Evolutionary conservation across 1,284 basidiomycete species (phyloP), one percentile per base, ranked within the genome.

Genomic region (Cryptococcus sp.): DNA sequence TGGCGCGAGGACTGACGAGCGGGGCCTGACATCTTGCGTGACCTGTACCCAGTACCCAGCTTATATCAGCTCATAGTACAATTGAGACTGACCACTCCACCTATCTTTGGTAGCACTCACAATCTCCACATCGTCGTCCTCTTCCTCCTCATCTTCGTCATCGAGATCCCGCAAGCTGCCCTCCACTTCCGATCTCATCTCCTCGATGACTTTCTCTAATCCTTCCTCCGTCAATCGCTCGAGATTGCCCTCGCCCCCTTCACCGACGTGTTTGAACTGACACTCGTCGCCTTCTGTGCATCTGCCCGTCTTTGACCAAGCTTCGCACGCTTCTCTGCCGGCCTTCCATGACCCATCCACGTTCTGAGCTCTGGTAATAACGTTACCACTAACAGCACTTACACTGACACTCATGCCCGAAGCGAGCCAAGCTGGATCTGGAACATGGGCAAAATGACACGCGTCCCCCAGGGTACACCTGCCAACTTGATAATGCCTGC

Each of bases 391-490:
- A 10, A 35, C 30, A 35, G 13, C 30, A 35, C 30, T 35, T 2
- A 8, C 13, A 35, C 30, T 8, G 10, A 35, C 13, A 10, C 30
- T 35, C 8, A 17, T 25, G 15, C 57, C 60, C 15, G 60, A 60
- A 19, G 58, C 57, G 1, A 52, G 30, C 51, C 59, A 63, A 20
- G 54, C 60, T 11, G 65, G 64, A 56, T 68, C 69, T 15, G 60
- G 49, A 11, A 74, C 72, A 57, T 79, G 78, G 0, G 76, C 75
- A 50, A 78, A 79, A 58, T 76, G 72, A 55, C 78, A 79, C 10
- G 66, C 60, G 38, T 77, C 72, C 40, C 77, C 78, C 13, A 73
- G 65, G 3, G 55, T 60, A 62, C 78, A 79, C 41, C 64, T 60
- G 0, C 71, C 72, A 0, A 68, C 53, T 53, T 74, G 73, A 54